A percentile compares a stretch with the other conserved stretches of the same genome.
phyloP scores from a whole-genome alignment of 352 stramenopile species.

The Plasmopara viticola region DNA sequence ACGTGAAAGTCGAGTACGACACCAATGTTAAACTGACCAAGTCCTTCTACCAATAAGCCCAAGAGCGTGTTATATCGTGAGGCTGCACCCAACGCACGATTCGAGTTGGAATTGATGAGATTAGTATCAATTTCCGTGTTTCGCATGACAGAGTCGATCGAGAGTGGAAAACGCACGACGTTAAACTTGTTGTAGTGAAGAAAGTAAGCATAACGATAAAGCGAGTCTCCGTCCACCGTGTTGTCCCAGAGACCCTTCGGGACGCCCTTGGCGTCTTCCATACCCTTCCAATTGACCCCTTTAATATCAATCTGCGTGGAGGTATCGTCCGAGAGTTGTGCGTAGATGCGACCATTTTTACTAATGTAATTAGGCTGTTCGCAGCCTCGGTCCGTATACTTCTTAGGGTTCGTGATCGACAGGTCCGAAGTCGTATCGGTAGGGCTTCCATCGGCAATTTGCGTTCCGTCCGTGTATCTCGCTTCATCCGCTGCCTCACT shows the following conservation, averaged over 20 bases:
- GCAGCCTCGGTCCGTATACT: conserved; percentile 65
- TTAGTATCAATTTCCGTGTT: conserved; percentile 55
- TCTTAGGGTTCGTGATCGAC: conserved; percentile 57
- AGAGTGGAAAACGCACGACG: conserved; percentile 63
- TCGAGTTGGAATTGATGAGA: conserved; percentile 82
- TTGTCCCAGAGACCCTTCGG: conserved; percentile 79
- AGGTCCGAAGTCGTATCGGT: conserved; percentile 42
- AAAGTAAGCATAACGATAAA: conserved; percentile 75
- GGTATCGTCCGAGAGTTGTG: conserved; percentile 40
- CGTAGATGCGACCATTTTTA: conserved; percentile 68
- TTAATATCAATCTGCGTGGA: conserved; percentile 76
- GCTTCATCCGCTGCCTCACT: conserved; percentile 42
- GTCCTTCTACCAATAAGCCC: conserved; percentile 48
- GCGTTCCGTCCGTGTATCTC: conserved; percentile 47
- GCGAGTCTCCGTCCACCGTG: conserved; percentile 63
- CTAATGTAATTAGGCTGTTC: conserved; percentile 79
- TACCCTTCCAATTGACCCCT: conserved; percentile 81
- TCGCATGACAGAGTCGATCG: conserved; percentile 60
- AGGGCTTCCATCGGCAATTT: conserved; percentile 57
- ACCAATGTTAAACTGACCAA: conserved; percentile 69
- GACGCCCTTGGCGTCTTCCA: conserved; percentile 65
- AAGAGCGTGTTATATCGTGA: conserved; percentile 68
- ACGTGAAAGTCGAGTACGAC: conserved; percentile 80
- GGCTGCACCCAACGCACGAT: conserved; percentile 53
- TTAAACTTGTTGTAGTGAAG: conserved; percentile 78